These are phyloP conservation scores for Dalbergia cochinchinensis DNA, from an alignment of 306 rosid species.

Conservation along the genomic window DNA sequence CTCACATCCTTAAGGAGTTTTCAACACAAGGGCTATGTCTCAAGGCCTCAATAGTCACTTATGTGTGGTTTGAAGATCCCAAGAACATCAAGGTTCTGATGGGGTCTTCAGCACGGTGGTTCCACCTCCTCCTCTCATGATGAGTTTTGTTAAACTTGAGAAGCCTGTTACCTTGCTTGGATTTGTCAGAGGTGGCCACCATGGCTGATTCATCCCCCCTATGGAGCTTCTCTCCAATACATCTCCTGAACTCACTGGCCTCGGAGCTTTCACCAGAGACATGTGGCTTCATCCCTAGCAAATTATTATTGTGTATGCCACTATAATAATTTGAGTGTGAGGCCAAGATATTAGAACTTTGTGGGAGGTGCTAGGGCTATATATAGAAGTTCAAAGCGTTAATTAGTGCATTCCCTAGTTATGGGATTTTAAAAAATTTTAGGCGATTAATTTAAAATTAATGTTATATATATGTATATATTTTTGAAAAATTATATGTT, in stretches of 20 bases:
- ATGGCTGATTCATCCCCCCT: constrained; percentile 27
- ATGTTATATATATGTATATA: no score
- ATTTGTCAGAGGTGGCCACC: constrained; percentile 5
- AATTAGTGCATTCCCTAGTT: background rate
- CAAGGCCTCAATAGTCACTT: background rate
- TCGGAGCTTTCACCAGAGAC: constrained; percentile 44
- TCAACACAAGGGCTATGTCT: no score
- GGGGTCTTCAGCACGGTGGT: constrained; percentile 50
- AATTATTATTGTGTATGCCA: background rate
- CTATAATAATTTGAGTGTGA: background rate
- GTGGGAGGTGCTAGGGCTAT: constrained; percentile 15
- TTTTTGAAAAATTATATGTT: no score
- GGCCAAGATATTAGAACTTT: constrained; percentile 40
- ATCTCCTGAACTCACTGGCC: constrained; percentile 31
- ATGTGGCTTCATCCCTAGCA: constrained; percentile 50
- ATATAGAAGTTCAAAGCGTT: constrained; percentile 35
- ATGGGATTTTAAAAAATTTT: background rate
- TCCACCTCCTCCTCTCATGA: constrained; percentile 40
- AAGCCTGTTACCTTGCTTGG: constrained; percentile 35
- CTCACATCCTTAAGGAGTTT: no score
- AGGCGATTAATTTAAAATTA: background rate
- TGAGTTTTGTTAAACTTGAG: background rate
- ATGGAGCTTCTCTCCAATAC: constrained; percentile 44
- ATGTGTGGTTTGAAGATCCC: constrained; percentile 55
- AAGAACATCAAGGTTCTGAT: constrained; percentile 62